Percentiles rank a stretch among this genome's conserved stretches.
Conservation (phyloP, 352 stramenopile species). For the Pythium folliculosum region DNA sequence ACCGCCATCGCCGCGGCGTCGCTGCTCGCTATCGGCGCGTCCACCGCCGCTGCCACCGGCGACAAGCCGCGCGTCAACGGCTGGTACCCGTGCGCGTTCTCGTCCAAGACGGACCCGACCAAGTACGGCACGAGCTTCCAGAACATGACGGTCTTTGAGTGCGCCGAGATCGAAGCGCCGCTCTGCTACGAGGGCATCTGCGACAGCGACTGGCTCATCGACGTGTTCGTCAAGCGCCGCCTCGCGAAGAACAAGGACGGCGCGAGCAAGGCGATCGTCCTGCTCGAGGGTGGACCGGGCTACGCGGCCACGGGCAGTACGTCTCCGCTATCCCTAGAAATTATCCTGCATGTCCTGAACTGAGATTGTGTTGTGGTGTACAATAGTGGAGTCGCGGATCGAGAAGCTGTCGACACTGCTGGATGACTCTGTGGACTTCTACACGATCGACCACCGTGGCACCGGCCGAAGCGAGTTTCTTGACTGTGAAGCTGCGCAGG, state of each 20-base stretch:
- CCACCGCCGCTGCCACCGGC: slow-evolving; percentile 3
- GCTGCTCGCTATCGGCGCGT: neutral
- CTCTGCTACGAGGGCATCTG: slow-evolving; percentile 72
- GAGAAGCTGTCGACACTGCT: neutral
- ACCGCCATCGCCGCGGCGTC: neutral
- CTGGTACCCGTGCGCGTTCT: slow-evolving; percentile 56
- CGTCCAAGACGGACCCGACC: slow-evolving; percentile 24
- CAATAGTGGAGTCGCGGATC: neutral
- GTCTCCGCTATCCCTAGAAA: neutral
- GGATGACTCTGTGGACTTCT: slow-evolving; percentile 29
- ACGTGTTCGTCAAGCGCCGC: slow-evolving; percentile 46
- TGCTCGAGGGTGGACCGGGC: slow-evolving; percentile 25
- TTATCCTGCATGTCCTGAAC: neutral
- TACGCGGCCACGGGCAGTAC: slow-evolving; percentile 18
- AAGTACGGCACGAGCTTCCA: slow-evolving; percentile 9
- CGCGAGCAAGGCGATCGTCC: slow-evolving; percentile 14
- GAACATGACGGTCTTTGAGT: slow-evolving; percentile 42
- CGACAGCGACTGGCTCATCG: slow-evolving; percentile 51
- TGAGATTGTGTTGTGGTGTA: neutral
- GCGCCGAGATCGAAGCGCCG: slow-evolving; percentile 61
- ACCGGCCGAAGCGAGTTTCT: slow-evolving; percentile 34
- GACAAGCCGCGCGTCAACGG: slow-evolving; percentile 47
- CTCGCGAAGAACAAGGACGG: slow-evolving; percentile 5
- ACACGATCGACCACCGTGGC: slow-evolving; percentile 40
- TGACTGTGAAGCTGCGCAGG: slow-evolving; percentile 30